Evolutionary conservation across 345 rosid species (phyloP).

Genomic region (Cardiospermum halicacabum): DNA sequence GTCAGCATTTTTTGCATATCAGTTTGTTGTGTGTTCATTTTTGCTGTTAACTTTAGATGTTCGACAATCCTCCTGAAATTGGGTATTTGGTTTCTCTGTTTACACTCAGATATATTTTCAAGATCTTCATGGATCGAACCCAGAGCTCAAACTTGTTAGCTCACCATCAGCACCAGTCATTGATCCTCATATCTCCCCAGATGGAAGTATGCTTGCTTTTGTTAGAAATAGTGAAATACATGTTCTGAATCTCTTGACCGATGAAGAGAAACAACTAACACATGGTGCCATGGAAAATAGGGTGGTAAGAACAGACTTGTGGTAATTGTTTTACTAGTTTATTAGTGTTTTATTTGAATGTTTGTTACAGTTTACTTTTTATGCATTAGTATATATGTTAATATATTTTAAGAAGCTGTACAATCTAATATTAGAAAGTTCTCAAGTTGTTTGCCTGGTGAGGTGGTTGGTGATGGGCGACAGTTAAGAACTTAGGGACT

Average conservation of each 20-base stretch:
- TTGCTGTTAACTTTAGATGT: not conserved
- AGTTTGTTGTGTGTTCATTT: not conserved
- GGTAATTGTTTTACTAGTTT: not conserved
- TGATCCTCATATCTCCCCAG: constrained; percentile 88
- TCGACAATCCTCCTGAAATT: constrained; percentile 7
- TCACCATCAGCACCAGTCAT: constrained; percentile 55
- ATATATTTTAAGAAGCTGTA: not conserved
- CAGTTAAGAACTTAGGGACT: not conserved
- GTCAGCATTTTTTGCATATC: not conserved
- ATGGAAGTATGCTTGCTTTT: constrained; percentile 76
- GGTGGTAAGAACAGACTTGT: constrained; percentile 47
- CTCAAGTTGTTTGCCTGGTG: not conserved
- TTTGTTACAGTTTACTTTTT: not conserved
- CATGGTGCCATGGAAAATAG: constrained; percentile 52
- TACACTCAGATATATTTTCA: constrained; percentile 69
- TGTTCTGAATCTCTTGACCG: constrained; percentile 51
- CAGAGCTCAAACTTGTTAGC: constrained; percentile 72
- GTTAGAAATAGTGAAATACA: constrained; percentile 69
- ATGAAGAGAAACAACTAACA: constrained; percentile 61
- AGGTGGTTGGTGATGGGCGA: not conserved
- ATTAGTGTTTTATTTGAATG: not conserved
- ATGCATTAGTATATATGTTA: not conserved
- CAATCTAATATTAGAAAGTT: not conserved
- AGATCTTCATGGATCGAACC: constrained; percentile 58
- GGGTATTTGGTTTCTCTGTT: constrained; percentile 1